phyloP scores from a whole-genome alignment of 306 rosid species.

The Prunus mongolica region DNA sequence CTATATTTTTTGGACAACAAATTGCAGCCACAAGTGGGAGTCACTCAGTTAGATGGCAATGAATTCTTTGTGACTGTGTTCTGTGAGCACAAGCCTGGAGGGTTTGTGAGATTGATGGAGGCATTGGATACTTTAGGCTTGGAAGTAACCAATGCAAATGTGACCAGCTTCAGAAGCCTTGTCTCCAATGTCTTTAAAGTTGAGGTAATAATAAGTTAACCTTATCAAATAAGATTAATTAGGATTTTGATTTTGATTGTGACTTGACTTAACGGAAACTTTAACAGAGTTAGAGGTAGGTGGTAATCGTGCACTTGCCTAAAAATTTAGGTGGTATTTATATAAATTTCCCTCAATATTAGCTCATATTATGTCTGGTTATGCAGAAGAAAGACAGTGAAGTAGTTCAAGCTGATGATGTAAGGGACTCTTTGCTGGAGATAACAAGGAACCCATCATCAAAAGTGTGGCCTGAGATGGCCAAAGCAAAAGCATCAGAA shows the following conservation, averaged over 20 bases:
- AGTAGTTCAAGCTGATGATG: conserved; percentile 62
- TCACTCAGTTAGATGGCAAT: conserved; percentile 58
- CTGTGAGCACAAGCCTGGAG: conserved; percentile 70
- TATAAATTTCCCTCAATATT: no score
- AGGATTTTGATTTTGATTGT: no score
- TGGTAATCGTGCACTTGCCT: no score
- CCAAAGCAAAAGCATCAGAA: conserved; percentile 21
- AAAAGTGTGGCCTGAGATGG: conserved; percentile 46
- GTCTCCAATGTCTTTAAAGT: conserved; percentile 72
- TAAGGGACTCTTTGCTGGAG: conserved; percentile 64
- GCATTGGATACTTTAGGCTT: conserved; percentile 58
- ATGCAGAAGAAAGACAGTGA: conserved; percentile 62
- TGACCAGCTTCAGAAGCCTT: conserved; percentile 70
- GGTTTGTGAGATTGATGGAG: conserved; percentile 71
- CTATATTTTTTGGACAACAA: background rate
- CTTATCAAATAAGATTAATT: no score
- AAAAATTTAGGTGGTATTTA: no score
- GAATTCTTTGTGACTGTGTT: conserved; percentile 74
- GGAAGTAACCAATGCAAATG: conserved; percentile 69
- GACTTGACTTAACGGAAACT: no score
- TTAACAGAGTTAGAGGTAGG: no score
- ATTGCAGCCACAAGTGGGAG: conserved; percentile 79
- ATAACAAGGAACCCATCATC: conserved; percentile 49
- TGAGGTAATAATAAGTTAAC: conserved; percentile 34
- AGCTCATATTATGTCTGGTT: background rate